phyloP scores from a whole-genome alignment of 2,329 filamentous ascomycete species.

The Fusarium sp. region DNA sequence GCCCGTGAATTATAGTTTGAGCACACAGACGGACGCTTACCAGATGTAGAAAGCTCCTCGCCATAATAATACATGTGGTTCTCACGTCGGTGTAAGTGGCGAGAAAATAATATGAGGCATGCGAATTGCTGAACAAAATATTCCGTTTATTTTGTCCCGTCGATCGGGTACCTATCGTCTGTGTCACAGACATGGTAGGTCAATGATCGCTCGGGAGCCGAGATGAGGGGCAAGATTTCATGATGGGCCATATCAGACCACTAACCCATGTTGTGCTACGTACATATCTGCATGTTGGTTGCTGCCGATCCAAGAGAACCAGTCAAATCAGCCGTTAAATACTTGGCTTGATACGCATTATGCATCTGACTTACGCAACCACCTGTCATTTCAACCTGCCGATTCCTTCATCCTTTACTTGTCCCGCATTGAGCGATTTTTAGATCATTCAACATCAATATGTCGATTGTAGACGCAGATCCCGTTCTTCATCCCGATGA shows the following conservation, averaged over 20 bases:
- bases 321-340: neutral
- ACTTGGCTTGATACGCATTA: no score
- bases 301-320: neutral
- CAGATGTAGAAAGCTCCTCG: no score
- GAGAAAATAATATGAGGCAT: no score
- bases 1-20: no score
- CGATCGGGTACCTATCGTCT: neutral
- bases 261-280: neutral
- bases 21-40: no score
- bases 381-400: neutral
- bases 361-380: rapidly evolving
- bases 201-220: rapidly evolving
- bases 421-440: neutral
- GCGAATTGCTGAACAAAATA: no score
- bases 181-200: no score
- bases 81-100: no score
- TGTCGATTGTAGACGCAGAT: neutral
- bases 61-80: no score
- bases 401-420: neutral
- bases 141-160: neutral
- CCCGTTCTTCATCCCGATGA: neutral
- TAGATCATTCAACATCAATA: rapidly evolving
- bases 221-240: neutral
- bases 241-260: neutral
- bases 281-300: neutral